Percentiles rank a stretch among this genome's conserved stretches.
These are phyloP conservation scores for Aspergillus jensenii DNA, from an alignment of 2,329 filamentous ascomycete species.

Conservation along the genomic window DNA sequence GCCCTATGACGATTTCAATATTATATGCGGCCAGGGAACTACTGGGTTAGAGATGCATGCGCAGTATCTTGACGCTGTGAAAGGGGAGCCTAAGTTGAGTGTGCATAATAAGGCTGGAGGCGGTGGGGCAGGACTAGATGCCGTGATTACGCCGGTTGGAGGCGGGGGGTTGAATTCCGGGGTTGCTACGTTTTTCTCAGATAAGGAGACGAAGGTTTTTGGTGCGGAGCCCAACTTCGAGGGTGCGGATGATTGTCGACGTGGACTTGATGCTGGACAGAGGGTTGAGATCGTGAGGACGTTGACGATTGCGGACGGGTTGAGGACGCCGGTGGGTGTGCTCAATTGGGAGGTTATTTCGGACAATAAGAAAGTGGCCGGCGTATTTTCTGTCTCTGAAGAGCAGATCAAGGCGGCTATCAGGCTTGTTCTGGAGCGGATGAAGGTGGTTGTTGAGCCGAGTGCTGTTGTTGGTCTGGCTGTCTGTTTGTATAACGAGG, in stretches of 20 bases:
- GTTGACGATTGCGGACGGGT: conserved; percentile 83
- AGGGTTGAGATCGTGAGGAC: conserved; percentile 69
- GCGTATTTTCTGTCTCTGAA: conserved; percentile 74
- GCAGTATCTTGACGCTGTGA: conserved; percentile 63
- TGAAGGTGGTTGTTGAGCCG: conserved; percentile 90
- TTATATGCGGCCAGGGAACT: conserved; percentile 93
- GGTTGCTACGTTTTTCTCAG: conserved; percentile 69
- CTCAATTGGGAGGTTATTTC: conserved; percentile 77
- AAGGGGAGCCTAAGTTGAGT: conserved; percentile 26
- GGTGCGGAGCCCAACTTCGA: conserved; percentile 81
- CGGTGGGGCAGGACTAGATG: conserved; percentile 51
- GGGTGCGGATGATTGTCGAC: conserved; percentile 78
- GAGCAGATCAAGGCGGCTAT: conserved; percentile 77
- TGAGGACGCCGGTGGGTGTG: conserved; percentile 77
- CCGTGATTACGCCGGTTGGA: conserved; percentile 78
- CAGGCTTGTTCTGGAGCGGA: conserved; percentile 75
- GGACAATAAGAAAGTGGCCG: conserved; percentile 66
- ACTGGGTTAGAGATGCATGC: conserved; percentile 76
- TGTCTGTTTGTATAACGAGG: conserved; percentile 79
- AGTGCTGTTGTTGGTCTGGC: conserved; percentile 82
- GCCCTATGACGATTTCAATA: conserved; percentile 89
- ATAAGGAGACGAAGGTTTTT: conserved; percentile 74
- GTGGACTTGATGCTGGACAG: conserved; percentile 64
- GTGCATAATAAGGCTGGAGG: conserved; percentile 21
- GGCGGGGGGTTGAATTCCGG: conserved; percentile 88